Percentiles rank a stretch among this genome's conserved stretches.
Conservation (phyloP, 2,329 filamentous ascomycete genomes). For the Pseudogymnoascus sp. region DNA sequence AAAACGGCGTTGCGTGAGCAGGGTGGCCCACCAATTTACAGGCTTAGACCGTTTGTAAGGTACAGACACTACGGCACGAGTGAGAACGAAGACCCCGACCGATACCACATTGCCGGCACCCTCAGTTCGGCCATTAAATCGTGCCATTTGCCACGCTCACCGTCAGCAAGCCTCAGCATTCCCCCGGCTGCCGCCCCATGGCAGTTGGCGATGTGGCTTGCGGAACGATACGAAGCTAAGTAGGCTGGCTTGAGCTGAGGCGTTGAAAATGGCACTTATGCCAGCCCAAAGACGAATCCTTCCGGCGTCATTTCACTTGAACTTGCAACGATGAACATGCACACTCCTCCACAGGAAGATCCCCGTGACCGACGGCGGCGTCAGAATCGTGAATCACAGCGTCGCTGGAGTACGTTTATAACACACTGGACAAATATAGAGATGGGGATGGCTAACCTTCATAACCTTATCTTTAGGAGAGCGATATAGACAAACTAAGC, state of each 20-base stretch:
- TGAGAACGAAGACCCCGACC: not conserved
- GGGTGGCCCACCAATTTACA: not conserved
- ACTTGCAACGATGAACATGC: not conserved
- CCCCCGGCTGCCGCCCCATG: not conserved
- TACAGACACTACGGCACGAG: not conserved
- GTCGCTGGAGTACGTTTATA: not conserved
- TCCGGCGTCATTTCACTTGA: not conserved
- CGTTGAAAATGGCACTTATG: not conserved
- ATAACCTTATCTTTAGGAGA: not conserved
- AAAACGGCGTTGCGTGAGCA: not conserved
- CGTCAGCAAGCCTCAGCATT: not conserved
- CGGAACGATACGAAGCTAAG: not conserved
- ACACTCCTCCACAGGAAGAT: not conserved
- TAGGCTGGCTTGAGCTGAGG: not conserved
- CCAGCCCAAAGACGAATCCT: not conserved
- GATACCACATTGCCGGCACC: not conserved
- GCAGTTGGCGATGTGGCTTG: not conserved
- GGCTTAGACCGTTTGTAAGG: not conserved
- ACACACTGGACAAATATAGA: not conserved
- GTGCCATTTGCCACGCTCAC: not conserved
- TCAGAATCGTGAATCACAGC: not conserved
- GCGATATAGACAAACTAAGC: not conserved
- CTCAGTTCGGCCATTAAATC: not conserved
- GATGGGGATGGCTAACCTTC: not conserved
- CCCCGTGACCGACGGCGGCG: not conserved